Evolutionary conservation across 1,139 yeast genomes (phyloP).

Genomic region (Spencermartinsiella ligniputridi): DNA sequence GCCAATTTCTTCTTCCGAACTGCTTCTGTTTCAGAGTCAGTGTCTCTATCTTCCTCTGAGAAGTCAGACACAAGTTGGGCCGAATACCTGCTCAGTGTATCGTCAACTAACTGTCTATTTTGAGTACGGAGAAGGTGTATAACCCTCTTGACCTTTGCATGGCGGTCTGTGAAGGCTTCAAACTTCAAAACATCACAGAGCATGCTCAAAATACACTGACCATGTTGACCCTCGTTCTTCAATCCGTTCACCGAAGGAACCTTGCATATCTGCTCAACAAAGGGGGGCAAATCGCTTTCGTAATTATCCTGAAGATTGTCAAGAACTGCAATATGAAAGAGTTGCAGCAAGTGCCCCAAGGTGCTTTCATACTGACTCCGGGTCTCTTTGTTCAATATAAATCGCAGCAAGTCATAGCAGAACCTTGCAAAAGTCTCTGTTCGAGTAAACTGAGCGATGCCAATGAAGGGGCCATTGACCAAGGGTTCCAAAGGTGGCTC

Average conservation of each 20-base stretch:
- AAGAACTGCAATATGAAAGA: slow-evolving; percentile 56
- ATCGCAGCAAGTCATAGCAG: slow-evolving; percentile 21
- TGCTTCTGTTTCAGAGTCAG: slow-evolving; percentile 40
- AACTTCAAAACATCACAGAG: slow-evolving; percentile 10
- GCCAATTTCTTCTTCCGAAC: slow-evolving; percentile 68
- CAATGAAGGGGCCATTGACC: slow-evolving; percentile 30
- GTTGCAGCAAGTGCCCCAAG: slow-evolving; percentile 57
- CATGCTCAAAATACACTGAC: slow-evolving; percentile 4
- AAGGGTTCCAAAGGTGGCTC: slow-evolving; percentile 35
- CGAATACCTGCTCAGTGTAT: neutral
- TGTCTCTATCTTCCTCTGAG: slow-evolving; percentile 5
- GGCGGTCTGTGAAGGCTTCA: slow-evolving; percentile 1
- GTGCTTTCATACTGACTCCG: slow-evolving; percentile 48
- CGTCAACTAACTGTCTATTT: neutral
- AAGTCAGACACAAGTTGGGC: neutral
- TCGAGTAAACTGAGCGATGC: slow-evolving; percentile 33
- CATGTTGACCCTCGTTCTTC: neutral
- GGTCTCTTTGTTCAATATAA: slow-evolving; percentile 15
- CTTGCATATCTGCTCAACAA: neutral
- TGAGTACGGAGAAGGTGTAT: slow-evolving; percentile 8
- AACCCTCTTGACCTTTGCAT: slow-evolving; percentile 16
- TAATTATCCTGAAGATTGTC: slow-evolving; percentile 25
- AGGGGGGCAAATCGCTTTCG: neutral
- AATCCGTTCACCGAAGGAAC: neutral
- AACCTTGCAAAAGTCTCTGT: slow-evolving; percentile 34